Evolutionary conservation across 2,329 filamentous ascomycete genomes (phyloP), one percentile per base, ranked within the genome.

Genomic region (Ophiocordyceps sinensis): DNA sequence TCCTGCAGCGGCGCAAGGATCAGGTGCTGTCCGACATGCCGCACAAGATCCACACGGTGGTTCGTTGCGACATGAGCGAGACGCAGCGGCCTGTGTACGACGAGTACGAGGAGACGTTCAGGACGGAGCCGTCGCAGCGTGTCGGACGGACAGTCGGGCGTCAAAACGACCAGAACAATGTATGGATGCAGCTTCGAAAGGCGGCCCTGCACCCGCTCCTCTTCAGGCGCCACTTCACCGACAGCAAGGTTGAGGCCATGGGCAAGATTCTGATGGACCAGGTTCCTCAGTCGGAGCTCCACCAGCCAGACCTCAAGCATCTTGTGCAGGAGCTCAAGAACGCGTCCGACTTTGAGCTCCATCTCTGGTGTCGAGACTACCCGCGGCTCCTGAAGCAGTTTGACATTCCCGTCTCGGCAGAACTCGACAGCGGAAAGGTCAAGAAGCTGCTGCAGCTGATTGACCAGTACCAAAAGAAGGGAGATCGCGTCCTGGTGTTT

Each of bases 191-290:
- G 58, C 74, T 96, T 15, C 83, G 89, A 36, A 89, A 95, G 58
- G 85, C 89, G 3, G 85, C 91, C 0, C 85, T 95, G 36, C 91
- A 98, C 53, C 86, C 88, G 0, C 72, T 95, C 41, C 74, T 98
- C 10, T 91, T 93, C 61, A 76, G 89, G 4, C 77, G 81, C 3
- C 74, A 85, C 46, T 98, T 91, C 57, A 75, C 75, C 11, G 80
- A 95, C 52, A 67, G 73, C 28, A 81, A 71, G 43, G 75, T 95
- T 6, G 70, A 76, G 43, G 77, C 85, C 53, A 94, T 96, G 73
- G 75, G 79, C 3, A 75, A 77, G 48, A 79, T 84, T 2, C 75
- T 91, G 46, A 73, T 93, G 59, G 79, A 78, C 45, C 79, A 82
- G 44, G 74, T 83, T 4, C 63, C 68, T 0, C 68, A 73, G 44